Evolutionary conservation across 179 eudicot species (phyloP).

Genomic region (Dionaea muscipula): DNA sequence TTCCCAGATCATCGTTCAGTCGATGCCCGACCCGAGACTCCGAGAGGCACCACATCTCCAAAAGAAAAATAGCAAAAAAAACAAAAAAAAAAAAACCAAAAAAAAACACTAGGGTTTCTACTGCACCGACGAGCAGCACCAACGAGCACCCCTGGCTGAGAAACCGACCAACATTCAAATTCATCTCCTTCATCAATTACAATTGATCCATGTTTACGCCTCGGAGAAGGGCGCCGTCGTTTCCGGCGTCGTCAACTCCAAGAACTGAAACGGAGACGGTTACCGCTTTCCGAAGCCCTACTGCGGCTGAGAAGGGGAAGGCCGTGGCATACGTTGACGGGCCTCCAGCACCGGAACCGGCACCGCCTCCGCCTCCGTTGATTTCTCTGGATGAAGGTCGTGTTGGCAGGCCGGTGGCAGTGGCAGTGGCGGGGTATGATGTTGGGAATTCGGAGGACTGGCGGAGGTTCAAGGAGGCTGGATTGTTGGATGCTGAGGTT

Average conservation of each 20-base stretch:
- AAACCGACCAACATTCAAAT: too few relatives aligned
- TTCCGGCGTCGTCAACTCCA: slow-evolving; percentile 15
- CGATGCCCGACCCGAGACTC: too few relatives aligned
- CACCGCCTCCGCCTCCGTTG: slow-evolving; percentile 50
- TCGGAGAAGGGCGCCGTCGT: slow-evolving; percentile 35
- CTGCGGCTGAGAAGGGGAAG: slow-evolving; percentile 34
- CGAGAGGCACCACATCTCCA: too few relatives aligned
- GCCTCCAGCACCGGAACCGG: slow-evolving; percentile 3
- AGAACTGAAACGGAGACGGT: slow-evolving; percentile 16
- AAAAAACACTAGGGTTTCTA: too few relatives aligned
- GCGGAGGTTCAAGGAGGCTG: slow-evolving; percentile 68
- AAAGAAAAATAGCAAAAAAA: too few relatives aligned
- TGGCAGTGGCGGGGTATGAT: slow-evolving; percentile 6
- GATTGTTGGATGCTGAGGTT: slow-evolving; percentile 53
- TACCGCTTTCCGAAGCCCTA: too few relatives aligned
- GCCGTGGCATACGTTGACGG: slow-evolving; percentile 45
- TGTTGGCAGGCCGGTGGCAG: slow-evolving; percentile 10
- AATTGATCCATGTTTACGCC: slow-evolving; percentile 53
- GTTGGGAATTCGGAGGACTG: slow-evolving; percentile 47
- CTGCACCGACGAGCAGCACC: too few relatives aligned
- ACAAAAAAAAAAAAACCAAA: too few relatives aligned
- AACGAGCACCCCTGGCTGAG: too few relatives aligned
- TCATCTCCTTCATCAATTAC: too few relatives aligned
- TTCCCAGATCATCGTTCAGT: too few relatives aligned
- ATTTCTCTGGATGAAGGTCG: slow-evolving; percentile 26